Percentiles rank a stretch among this genome's conserved stretches.
Conservation (phyloP, 2,329 filamentous ascomycete species). For the Diaporthe sp. region DNA sequence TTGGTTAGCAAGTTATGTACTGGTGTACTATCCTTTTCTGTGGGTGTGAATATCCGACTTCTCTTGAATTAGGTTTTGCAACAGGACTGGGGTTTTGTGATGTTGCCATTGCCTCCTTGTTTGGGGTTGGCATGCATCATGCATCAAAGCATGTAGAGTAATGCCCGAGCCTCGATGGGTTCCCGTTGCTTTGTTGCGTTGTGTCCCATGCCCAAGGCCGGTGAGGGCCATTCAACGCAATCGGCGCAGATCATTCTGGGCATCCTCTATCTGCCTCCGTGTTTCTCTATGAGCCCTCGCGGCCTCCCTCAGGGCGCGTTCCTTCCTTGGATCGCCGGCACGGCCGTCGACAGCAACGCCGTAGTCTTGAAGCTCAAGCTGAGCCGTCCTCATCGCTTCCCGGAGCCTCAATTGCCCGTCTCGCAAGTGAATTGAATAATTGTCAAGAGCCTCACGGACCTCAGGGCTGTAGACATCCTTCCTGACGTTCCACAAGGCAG, state of each 20-base stretch:
- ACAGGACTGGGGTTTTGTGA: too few species aligned
- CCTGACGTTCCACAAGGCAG: constrained; percentile 50
- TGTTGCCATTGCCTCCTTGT: too few species aligned
- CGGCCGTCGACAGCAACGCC: constrained; percentile 54
- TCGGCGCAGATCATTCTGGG: constrained; percentile 58
- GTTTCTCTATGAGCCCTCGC: constrained; percentile 64
- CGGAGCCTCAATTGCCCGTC: constrained; percentile 60
- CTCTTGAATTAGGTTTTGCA: too few species aligned
- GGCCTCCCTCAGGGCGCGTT: constrained; percentile 66
- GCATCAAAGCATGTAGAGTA: neutral
- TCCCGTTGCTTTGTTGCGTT: neutral
- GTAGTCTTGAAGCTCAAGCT: constrained; percentile 62
- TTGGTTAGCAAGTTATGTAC: too few species aligned
- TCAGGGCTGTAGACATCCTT: constrained; percentile 61
- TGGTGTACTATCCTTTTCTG: too few species aligned
- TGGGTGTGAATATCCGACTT: too few species aligned
- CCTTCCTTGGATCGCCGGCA: constrained; percentile 52
- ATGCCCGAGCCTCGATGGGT: neutral
- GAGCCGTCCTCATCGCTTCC: constrained; percentile 56
- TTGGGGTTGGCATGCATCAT: neutral
- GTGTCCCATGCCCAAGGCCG: neutral
- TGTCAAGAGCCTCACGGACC: constrained; percentile 55
- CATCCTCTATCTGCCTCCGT: constrained; percentile 62
- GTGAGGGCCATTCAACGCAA: constrained; percentile 13
- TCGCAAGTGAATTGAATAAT: constrained; percentile 62